These are phyloP conservation scores for Penicillium argentinense DNA, from an alignment of 495 filamentous ascomycete genomes.

Conservation along the genomic window DNA sequence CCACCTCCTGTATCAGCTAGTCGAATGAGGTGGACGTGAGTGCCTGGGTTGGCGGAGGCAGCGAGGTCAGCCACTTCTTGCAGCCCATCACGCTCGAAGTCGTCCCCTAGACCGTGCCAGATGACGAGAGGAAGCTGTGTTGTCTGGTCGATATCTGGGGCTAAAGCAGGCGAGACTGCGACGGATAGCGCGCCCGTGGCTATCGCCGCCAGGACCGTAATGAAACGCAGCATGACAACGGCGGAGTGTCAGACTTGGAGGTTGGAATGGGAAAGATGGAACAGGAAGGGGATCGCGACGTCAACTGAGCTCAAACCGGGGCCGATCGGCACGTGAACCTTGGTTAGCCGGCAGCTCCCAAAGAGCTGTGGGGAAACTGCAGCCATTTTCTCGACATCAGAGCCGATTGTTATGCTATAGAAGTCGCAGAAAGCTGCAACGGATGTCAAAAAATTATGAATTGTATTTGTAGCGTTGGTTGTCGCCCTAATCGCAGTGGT, in stretches of 20 bases:
- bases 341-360: neutral
- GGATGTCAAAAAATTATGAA: too few relatives aligned
- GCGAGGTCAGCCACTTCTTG: conserved; percentile 63
- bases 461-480: too few relatives aligned
- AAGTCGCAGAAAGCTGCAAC: too few relatives aligned
- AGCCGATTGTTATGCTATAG: too few relatives aligned
- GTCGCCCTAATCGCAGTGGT: too few relatives aligned
- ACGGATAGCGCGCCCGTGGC: conserved; percentile 15
- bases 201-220: conserved; percentile 16
- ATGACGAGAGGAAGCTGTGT: conserved; percentile 79
- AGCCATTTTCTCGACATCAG: too few relatives aligned
- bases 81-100: conserved; percentile 75
- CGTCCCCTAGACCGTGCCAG: conserved; percentile 82
- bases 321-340: conserved; percentile 17
- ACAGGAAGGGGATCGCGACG: neutral
- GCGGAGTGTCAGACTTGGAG: conserved; percentile 4
- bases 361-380: too few relatives aligned
- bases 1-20: conserved; percentile 61
- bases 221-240: conserved; percentile 10
- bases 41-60: conserved; percentile 73
- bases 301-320: conserved; percentile 1
- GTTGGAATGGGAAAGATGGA: conserved; percentile 1
- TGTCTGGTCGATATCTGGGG: conserved; percentile 12
- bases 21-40: conserved; percentile 77
- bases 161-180: conserved; percentile 10